Percentiles rank a stretch among this genome's conserved stretches.
Evolutionary conservation across 2,329 filamentous ascomycete species (phyloP).

Genomic region (Juglanconis oblonga): DNA sequence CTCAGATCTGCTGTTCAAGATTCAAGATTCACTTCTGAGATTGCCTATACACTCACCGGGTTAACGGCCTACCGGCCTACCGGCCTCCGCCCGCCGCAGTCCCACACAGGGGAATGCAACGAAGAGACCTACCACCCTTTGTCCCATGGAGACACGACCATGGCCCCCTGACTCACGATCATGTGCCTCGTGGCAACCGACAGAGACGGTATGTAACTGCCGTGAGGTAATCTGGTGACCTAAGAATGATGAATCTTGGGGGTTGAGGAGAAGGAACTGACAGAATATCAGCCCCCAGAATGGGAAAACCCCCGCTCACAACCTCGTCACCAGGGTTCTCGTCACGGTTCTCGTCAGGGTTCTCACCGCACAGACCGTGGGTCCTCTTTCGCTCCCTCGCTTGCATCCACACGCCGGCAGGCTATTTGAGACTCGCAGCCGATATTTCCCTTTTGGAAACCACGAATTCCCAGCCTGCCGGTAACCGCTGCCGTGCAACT

Average conservation of each 20-base stretch:
- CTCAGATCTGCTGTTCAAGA: not conserved
- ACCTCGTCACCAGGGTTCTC: too few relatives aligned
- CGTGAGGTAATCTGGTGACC: slow-evolving; percentile 11
- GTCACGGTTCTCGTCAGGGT: too few relatives aligned
- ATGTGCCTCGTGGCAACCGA: slow-evolving; percentile 1
- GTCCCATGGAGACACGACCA: not conserved
- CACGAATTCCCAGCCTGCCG: slow-evolving; percentile 1
- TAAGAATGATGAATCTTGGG: not conserved
- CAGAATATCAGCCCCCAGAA: not conserved
- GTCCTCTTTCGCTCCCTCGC: too few relatives aligned
- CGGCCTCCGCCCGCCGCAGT: not conserved
- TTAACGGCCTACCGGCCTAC: too few relatives aligned
- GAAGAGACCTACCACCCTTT: not conserved
- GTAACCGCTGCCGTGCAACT: slow-evolving; percentile 14
- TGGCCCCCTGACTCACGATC: slow-evolving; percentile 8
- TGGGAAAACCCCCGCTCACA: too few relatives aligned
- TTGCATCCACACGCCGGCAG: too few relatives aligned
- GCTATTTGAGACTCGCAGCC: not conserved
- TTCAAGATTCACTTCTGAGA: not conserved
- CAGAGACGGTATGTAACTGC: slow-evolving; percentile 6
- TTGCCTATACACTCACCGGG: not conserved
- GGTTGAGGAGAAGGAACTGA: not conserved
- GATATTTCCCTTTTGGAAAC: not conserved
- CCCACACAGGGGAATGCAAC: not conserved
- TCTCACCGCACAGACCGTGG: too few relatives aligned